Evolutionary conservation across 345 rosid genomes (phyloP).

Genomic region (Ceriops tagal): DNA sequence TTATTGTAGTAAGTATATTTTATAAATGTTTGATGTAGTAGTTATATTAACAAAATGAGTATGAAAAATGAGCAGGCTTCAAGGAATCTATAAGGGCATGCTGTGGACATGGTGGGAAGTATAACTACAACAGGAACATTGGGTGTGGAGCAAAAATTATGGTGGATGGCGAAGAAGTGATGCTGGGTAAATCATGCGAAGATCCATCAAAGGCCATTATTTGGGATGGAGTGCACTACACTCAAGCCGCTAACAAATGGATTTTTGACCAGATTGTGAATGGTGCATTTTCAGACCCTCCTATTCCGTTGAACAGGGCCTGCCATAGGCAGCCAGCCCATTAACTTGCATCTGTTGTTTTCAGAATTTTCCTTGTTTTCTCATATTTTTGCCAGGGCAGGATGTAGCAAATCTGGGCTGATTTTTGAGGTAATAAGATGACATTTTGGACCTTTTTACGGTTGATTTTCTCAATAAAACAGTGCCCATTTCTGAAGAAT

Average conservation of each 20-base stretch:
- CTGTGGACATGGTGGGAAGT: slow-evolving; percentile 83
- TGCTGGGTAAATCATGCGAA: slow-evolving; percentile 48
- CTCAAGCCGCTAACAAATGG: slow-evolving; percentile 45
- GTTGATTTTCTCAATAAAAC: no score
- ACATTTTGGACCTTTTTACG: no score
- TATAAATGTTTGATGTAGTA: neutral
- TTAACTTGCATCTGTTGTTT: neutral
- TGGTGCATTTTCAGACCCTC: slow-evolving; percentile 42
- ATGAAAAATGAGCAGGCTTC: slow-evolving; percentile 42
- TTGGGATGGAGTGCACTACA: slow-evolving; percentile 58
- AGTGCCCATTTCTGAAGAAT: no score
- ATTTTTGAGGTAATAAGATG: no score
- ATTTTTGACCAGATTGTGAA: slow-evolving; percentile 27
- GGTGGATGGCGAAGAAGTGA: slow-evolving; percentile 41
- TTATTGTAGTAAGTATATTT: no score
- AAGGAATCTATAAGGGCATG: slow-evolving; percentile 52
- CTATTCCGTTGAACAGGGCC: slow-evolving; percentile 37
- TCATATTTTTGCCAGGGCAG: no score
- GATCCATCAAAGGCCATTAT: slow-evolving; percentile 36
- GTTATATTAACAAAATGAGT: neutral
- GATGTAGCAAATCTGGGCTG: no score
- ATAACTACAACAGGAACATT: slow-evolving; percentile 46
- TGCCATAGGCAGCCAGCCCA: slow-evolving; percentile 25
- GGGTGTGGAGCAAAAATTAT: slow-evolving; percentile 52
- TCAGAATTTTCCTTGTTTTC: neutral